Base-by-base conservation (phyloP, 306 rosid species). In the Castanospermum australe region DNA sequence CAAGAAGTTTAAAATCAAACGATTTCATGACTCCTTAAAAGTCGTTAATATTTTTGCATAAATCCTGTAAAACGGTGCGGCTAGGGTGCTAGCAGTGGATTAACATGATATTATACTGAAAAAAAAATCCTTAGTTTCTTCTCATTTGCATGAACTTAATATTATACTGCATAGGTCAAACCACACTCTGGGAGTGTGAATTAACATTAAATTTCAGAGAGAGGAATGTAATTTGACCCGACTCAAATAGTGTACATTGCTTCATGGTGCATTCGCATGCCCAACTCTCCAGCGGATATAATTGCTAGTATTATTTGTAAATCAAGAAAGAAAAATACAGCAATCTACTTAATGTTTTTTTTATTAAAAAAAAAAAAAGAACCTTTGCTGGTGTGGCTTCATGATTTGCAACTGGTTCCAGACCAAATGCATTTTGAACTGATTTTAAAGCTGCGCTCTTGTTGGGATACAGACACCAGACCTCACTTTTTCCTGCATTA, bases 381-480 rank as follows among this genome's bases (percentile, higher is more conserved):
- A 92, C 97, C 97, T 63, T 78, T 48, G 69, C 39, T 41, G 76
- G 76, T 14, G 87, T 30, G 55, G 39, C 33, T 73, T 76, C 90
- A 78, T 42, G 45, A 32, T 78, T 75, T 55, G 79, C 74, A 20
- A 82, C 77, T 33, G 75, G 81, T 65, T 82, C 92, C 80, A 84
- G 86, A 79, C 84, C 81, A 79, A 94, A 88, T 21, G 86, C 98
- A 64, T 85, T 86, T 82, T 86, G 83, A 88, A 92, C 95, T 41
- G 97, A 87, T 66, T 86, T 78, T 59, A 86, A 65, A 15, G 44
- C 59, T 21, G 86, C 87, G 51, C 70, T 87, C 79, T 88, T 94
- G 87, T 94, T 94, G 63, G 98, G 98, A 88, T 94, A 94, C 57
- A 94, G 98, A 87, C 97, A 94, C 90, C 95, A 88, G 71, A 92